Percentiles rank a stretch among this genome's conserved stretches.
Evolutionary conservation across 2,329 filamentous ascomycete species (phyloP).

Genomic region (Colletotrichum australisinense): DNA sequence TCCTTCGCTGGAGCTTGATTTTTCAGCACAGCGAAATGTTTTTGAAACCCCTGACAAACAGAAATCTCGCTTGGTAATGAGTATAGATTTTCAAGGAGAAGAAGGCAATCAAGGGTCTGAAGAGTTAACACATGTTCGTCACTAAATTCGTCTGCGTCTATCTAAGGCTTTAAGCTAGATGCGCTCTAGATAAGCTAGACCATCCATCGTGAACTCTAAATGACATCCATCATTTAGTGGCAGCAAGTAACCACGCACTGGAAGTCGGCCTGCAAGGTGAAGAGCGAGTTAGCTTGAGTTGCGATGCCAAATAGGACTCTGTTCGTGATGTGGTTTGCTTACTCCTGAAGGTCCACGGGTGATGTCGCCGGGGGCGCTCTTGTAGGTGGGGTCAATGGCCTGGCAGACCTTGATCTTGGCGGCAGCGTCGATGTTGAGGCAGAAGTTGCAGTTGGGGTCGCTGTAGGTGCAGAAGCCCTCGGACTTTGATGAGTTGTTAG

Average conservation of each 20-base stretch:
- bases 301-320: not conserved
- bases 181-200: not conserved
- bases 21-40: not conserved
- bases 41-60: not conserved
- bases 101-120: too few species aligned
- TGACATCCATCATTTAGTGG: not conserved
- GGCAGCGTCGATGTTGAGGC: not conserved
- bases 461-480: conserved; percentile 14
- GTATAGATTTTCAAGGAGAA: not conserved
- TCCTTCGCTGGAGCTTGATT: not conserved
- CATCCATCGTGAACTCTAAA: not conserved
- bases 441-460: conserved; percentile 24
- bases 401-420: conserved; percentile 15
- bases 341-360: not conserved
- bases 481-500: not conserved
- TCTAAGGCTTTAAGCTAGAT: not conserved
- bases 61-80: not conserved
- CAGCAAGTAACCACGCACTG: conserved; percentile 20
- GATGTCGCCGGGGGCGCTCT: not conserved
- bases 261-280: conserved; percentile 3
- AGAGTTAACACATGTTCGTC: not conserved
- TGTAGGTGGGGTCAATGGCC: conserved; percentile 11
- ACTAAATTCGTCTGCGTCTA: not conserved
- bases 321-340: not conserved
- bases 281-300: not conserved